Evolutionary conservation across 2,329 filamentous ascomycete genomes (phyloP), one percentile per base, ranked within the genome.

Genomic region (Fusarium sp.): DNA sequence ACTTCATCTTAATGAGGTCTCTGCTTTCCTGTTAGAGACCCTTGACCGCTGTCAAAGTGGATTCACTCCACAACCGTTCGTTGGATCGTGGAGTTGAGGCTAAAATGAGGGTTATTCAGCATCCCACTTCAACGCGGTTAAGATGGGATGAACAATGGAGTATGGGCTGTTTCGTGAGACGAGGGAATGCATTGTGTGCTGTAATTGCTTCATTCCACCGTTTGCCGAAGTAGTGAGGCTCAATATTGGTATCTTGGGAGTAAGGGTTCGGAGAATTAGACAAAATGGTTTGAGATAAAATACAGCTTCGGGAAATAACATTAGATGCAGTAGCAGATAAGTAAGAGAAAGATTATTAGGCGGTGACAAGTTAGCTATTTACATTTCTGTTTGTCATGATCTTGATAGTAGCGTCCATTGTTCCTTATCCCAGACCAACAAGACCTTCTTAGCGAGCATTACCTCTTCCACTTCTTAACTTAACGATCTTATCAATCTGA

Each of bases 401-500:
- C 41, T 23, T 10, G 12, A 27, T 27, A 18, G 10, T 8, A 18
- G 13, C 14, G 20, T 9, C 20, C 11, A 35, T 20, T 7, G 12
- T 12, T 44, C 6, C 6, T 23, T 26, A 26, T 44, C 26, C 30
- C 13, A 13, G 30, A 49, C 15, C 3, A 26, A 35, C 7, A 33
- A 8, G 8, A 26, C 2, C 27, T 30, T 4, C 12, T 38, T 26
- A 17, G 33, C 33, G 32, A 18, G n/a, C 52, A n/a, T 30, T 52
- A 18, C 44, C 38, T n/a, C 38, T 26, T 55, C 1, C 17, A 32
- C 17, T 45, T 30, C n/a, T 30, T 44, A 15, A 6, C 8, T 40
- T 13, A 32, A 37, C 18, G 56, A 72, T 74, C 70, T 75, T 74
- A 74, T 75, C 73, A 70, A 75, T 75, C 73, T 35, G 18, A 73